phyloP scores from a whole-genome alignment of 1,284 basidiomycete species.

The Xanthoconium separans region DNA sequence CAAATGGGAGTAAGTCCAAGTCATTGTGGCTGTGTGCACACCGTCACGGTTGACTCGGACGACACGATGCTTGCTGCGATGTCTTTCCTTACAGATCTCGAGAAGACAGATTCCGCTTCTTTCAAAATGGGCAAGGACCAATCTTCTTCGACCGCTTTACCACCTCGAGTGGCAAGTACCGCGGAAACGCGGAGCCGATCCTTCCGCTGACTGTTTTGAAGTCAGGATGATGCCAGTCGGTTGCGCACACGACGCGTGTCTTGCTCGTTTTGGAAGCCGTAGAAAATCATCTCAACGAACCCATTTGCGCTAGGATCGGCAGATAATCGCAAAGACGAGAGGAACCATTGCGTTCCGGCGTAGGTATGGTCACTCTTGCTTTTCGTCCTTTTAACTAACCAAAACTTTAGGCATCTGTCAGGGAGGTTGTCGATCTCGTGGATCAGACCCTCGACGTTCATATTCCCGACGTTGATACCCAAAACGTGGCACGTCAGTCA shows the following conservation, averaged over 20 bases:
- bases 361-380: slow-evolving; percentile 34
- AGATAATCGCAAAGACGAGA: accelerated
- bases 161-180: slow-evolving; percentile 11
- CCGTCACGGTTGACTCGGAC: not conserved
- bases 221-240: slow-evolving; percentile 7
- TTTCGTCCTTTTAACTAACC: slow-evolving; percentile 29
- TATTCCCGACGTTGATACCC: slow-evolving; percentile 27
- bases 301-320: slow-evolving; percentile 2
- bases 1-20: no score
- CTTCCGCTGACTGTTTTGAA: not conserved
- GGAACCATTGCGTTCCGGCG: slow-evolving; percentile 13
- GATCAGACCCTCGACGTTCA: slow-evolving; percentile 35
- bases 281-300: slow-evolving; percentile 3
- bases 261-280: not conserved
- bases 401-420: slow-evolving; percentile 28
- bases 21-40: no score
- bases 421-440: slow-evolving; percentile 35
- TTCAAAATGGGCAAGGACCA: no score
- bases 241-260: not conserved
- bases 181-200: not conserved
- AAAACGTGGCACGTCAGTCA: slow-evolving; percentile 27
- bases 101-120: not conserved
- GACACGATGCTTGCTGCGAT: not conserved
- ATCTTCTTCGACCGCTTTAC: slow-evolving; percentile 7
- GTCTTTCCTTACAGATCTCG: not conserved